Conservation (phyloP, 768 basidiomycete genomes). For the Hericium alpestre region DNA sequence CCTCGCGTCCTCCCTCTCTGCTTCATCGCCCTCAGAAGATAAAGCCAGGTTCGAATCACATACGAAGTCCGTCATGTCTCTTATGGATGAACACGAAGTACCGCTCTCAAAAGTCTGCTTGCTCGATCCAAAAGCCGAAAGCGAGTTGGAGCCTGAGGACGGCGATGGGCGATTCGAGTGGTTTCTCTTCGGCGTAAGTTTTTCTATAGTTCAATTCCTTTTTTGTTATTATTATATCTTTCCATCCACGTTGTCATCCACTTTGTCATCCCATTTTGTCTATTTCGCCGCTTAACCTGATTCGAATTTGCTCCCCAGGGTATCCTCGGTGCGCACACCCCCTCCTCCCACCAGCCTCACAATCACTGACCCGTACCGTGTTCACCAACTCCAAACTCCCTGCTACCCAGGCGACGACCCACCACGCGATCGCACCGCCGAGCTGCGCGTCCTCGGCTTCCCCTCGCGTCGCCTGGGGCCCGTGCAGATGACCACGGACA, state of each 20-base stretch:
- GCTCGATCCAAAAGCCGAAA: slow-evolving; percentile 82
- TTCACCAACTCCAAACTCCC: background rate
- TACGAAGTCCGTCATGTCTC: slow-evolving; percentile 41
- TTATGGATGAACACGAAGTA: slow-evolving; percentile 38
- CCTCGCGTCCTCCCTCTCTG: slow-evolving; percentile 29
- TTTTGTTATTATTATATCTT: too few species aligned
- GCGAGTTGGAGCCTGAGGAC: slow-evolving; percentile 64
- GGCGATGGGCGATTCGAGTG: slow-evolving; percentile 65
- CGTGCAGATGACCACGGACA: slow-evolving; percentile 98
- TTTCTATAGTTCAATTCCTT: too few species aligned
- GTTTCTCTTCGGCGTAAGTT: slow-evolving; percentile 82
- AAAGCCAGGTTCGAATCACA: slow-evolving; percentile 26
- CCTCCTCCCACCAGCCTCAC: background rate
- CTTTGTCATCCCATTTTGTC: too few species aligned
- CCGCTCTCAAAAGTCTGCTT: slow-evolving; percentile 65
- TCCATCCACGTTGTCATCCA: too few species aligned
- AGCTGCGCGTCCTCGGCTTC: slow-evolving; percentile 80
- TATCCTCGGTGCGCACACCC: slow-evolving; percentile 39
- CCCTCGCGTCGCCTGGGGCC: slow-evolving; percentile 76
- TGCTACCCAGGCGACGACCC: slow-evolving; percentile 75
- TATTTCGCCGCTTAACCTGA: too few species aligned
- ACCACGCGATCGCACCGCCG: slow-evolving; percentile 84
- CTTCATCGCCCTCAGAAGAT: slow-evolving; percentile 12
- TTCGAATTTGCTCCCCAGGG: slow-evolving; percentile 27
- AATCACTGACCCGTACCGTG: background rate